phyloP scores from a whole-genome alignment of 2,329 filamentous ascomycete genomes.

The Cladosporium velox region DNA sequence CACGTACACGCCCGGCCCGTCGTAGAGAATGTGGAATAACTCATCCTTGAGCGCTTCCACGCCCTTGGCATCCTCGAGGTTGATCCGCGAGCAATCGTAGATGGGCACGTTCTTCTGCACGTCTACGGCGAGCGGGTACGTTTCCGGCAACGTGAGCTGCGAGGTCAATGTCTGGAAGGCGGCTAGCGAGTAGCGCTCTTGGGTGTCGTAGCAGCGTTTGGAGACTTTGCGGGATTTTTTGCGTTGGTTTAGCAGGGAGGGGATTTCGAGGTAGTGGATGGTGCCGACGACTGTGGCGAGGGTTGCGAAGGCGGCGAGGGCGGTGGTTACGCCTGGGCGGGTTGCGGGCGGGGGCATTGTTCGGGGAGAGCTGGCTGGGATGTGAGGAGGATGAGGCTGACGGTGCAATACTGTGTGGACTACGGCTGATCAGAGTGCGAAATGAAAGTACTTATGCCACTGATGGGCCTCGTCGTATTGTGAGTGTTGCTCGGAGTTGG shows the following conservation, averaged over 20 bases:
- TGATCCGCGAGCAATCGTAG: constrained; percentile 51
- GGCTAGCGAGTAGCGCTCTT: constrained; percentile 27
- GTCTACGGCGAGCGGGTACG: constrained; percentile 53
- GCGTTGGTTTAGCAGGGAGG: constrained; percentile 26
- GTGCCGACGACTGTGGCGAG: constrained; percentile 18
- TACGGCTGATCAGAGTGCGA: not conserved
- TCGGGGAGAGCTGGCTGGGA: not conserved
- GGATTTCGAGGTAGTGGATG: constrained; percentile 29
- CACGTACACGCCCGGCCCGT: constrained; percentile 63
- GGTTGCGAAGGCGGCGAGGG: constrained; percentile 16
- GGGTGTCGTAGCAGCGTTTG: constrained; percentile 26
- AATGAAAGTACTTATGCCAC: not conserved
- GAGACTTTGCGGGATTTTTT: constrained; percentile 27
- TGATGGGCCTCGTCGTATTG: not conserved
- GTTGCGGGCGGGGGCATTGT: constrained; percentile 8
- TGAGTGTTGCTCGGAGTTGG: not conserved
- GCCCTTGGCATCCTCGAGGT: constrained; percentile 36
- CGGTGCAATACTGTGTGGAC: not conserved
- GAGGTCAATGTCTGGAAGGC: constrained; percentile 30
- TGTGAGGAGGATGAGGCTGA: not conserved
- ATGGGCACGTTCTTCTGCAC: constrained; percentile 58
- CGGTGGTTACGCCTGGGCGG: constrained; percentile 18
- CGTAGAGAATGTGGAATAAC: constrained; percentile 59
- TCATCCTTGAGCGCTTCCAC: constrained; percentile 57
- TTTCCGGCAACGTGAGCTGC: constrained; percentile 25